phyloP scores from a whole-genome alignment of 2,329 filamentous ascomycete genomes.

The Fusarium foetens region DNA sequence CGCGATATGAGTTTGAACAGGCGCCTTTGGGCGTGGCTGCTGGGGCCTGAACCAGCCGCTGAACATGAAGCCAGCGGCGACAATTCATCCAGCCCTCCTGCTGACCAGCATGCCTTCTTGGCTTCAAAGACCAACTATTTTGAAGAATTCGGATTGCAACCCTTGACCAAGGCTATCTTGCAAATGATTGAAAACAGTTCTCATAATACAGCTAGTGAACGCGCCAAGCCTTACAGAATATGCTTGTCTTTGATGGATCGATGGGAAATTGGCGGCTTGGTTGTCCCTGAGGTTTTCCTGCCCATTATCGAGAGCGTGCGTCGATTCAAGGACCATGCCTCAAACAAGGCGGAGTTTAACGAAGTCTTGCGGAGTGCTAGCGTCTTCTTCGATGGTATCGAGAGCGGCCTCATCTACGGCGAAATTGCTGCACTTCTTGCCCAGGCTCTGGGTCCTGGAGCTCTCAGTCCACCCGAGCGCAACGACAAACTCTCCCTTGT shows the following conservation, averaged over 20 bases:
- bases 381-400: slow-evolving; percentile 96
- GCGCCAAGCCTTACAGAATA: slow-evolving; percentile 87
- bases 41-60: slow-evolving; percentile 76
- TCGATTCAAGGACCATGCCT: slow-evolving; percentile 73
- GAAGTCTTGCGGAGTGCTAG: slow-evolving; percentile 94
- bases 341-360: slow-evolving; percentile 75
- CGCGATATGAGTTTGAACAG: slow-evolving; percentile 97
- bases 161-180: slow-evolving; percentile 78
- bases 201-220: slow-evolving; percentile 62
- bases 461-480: slow-evolving; percentile 57
- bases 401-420: slow-evolving; percentile 91
- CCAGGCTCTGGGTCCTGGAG: slow-evolving; percentile 64
- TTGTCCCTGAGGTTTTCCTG: slow-evolving; percentile 89
- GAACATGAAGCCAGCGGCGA: slow-evolving; percentile 61
- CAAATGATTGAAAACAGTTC: slow-evolving; percentile 71
- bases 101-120: slow-evolving; percentile 58
- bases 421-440: slow-evolving; percentile 78
- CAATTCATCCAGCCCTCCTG: slow-evolving; percentile 55
- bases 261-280: slow-evolving; percentile 93
- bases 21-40: slow-evolving; percentile 93
- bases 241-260: slow-evolving; percentile 97
- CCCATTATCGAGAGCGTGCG: slow-evolving; percentile 85
- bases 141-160: slow-evolving; percentile 77
- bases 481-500: slow-evolving; percentile 76
- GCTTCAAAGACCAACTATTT: slow-evolving; percentile 82